Evolutionary conservation across 306 rosid genomes (phyloP).

Genomic region (Cucurbita ficifolia): DNA sequence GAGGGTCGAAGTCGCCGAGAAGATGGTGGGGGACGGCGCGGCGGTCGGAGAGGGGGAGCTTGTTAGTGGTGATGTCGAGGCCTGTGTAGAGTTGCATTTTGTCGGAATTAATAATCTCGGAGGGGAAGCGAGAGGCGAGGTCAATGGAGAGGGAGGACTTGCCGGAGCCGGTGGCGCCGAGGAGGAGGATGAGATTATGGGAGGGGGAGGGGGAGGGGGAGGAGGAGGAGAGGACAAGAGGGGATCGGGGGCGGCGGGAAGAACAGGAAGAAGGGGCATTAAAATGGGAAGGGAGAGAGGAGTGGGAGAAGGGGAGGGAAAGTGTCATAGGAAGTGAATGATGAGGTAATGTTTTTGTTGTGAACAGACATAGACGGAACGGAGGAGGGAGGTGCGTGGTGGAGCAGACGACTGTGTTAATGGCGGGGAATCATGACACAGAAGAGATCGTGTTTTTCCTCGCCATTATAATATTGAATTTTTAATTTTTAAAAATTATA

Average conservation of each 20-base stretch:
- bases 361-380: conserved; percentile 6
- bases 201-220: neutral
- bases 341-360: neutral
- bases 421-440: too few relatives aligned
- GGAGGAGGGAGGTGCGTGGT: neutral
- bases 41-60: conserved; percentile 46
- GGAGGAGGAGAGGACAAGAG: conserved; percentile 32
- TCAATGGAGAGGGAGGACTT: conserved; percentile 76
- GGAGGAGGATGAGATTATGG: conserved; percentile 24
- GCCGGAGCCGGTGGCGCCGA: conserved; percentile 88
- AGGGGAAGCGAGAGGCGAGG: conserved; percentile 46
- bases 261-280: too few relatives aligned
- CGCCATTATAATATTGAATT: too few relatives aligned
- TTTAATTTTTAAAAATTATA: too few relatives aligned
- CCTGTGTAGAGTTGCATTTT: conserved; percentile 77
- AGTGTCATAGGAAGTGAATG: conserved; percentile 23
- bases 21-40: conserved; percentile 58
- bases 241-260: conserved; percentile 5
- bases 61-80: conserved; percentile 78
- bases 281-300: neutral
- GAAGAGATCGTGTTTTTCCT: too few relatives aligned
- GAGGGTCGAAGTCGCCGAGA: conserved; percentile 46
- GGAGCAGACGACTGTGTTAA: too few relatives aligned
- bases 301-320: conserved; percentile 17
- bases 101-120: conserved; percentile 75